Evolutionary conservation across 306 rosid species (phyloP).

Genomic region (Lupinus albus): DNA sequence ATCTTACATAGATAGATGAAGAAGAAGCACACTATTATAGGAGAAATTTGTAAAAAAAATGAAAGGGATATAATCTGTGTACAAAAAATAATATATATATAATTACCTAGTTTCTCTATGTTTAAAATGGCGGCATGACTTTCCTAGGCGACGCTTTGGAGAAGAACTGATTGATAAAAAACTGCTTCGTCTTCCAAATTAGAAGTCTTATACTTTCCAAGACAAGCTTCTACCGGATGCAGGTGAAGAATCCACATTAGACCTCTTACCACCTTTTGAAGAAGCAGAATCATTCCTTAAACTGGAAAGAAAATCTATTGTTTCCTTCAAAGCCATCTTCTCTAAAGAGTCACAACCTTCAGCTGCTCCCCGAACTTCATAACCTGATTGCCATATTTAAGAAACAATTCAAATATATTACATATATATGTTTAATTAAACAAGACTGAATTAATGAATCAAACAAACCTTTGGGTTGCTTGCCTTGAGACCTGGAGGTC

Average conservation of each 20-base stretch:
- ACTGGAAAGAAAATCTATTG: slow-evolving; percentile 84
- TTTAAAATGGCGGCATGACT: slow-evolving; percentile 83
- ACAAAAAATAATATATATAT: too few species aligned
- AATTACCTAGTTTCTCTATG: slow-evolving; percentile 65
- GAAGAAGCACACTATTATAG: background rate
- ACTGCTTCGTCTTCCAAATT: slow-evolving; percentile 57
- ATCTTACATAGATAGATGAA: slow-evolving; percentile 10
- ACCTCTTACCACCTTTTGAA: slow-evolving; percentile 46
- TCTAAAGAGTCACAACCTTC: slow-evolving; percentile 66
- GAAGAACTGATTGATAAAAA: slow-evolving; percentile 63
- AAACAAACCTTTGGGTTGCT: too few species aligned
- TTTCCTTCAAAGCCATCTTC: slow-evolving; percentile 94
- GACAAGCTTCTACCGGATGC: slow-evolving; percentile 71
- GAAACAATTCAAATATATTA: background rate
- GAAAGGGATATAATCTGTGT: too few species aligned
- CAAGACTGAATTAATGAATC: slow-evolving; percentile 29
- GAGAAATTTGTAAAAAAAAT: too few species aligned
- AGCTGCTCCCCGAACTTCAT: slow-evolving; percentile 82
- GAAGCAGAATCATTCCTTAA: slow-evolving; percentile 44
- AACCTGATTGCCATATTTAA: slow-evolving; percentile 54
- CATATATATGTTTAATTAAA: slow-evolving; percentile 23
- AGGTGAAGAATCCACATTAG: slow-evolving; percentile 64
- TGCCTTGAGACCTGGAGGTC: too few species aligned
- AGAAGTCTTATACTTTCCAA: slow-evolving; percentile 70
- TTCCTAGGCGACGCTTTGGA: slow-evolving; percentile 69